Evolutionary conservation across 108 stramenopile species (phyloP).

Genomic region (Discostella stelligeroides): DNA sequence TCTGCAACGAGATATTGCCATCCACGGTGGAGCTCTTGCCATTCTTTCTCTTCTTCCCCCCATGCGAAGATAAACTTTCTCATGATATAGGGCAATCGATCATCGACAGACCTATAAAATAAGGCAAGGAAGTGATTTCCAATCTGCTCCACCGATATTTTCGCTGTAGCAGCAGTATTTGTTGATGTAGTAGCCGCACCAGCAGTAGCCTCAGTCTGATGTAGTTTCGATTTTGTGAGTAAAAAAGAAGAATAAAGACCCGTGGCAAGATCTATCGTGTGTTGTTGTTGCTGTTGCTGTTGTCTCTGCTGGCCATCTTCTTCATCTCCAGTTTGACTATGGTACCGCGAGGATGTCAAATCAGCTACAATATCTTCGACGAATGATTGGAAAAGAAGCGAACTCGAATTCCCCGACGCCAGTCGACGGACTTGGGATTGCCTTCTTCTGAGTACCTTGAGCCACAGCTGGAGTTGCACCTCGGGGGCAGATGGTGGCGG

Average conservation of each 20-base stretch:
- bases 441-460: background rate
- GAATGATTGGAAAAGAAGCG: background rate
- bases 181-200: background rate
- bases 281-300: background rate
- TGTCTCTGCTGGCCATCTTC: background rate
- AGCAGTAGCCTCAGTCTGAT: background rate
- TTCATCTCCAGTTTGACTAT: background rate
- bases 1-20: too few relatives aligned
- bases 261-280: conserved; percentile 1
- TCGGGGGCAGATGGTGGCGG: conserved; percentile 9
- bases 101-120: conserved; percentile 16
- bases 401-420: too few relatives aligned
- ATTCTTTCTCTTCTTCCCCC: conserved; percentile 2
- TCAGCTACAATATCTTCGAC: background rate
- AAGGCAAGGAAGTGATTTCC: conserved; percentile 10
- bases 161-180: background rate
- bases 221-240: background rate
- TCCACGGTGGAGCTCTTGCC: too few relatives aligned
- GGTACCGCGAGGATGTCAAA: background rate
- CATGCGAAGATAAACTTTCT: conserved; percentile 21
- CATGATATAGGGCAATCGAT: conserved; percentile 1
- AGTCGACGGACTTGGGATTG: background rate
- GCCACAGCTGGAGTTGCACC: conserved; percentile 10
- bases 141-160: background rate
- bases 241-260: conserved; percentile 10